A percentile compares a stretch with the other conserved stretches of the same genome.
These are phyloP conservation scores for Trypanosoma conorhini DNA, from an alignment of 208 protist genomes.

Conservation along the genomic window DNA sequence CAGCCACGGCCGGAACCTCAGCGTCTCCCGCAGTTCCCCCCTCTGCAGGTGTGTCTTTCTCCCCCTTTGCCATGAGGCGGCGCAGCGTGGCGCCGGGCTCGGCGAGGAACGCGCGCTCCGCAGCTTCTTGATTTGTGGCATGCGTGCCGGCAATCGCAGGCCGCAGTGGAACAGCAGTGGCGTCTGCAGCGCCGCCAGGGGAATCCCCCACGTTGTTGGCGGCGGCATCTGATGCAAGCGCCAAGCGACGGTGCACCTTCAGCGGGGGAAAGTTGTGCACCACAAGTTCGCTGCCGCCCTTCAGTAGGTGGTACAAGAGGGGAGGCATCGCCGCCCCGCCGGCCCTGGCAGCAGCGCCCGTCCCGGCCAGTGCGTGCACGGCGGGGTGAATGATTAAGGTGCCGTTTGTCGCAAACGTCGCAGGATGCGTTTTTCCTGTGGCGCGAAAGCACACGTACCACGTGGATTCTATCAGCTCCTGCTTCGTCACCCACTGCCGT, in stretches of 20 bases:
- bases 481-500: constrained; percentile 42
- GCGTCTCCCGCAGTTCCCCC: not conserved
- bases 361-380: constrained; percentile 14
- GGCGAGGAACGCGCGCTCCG: constrained; percentile 35
- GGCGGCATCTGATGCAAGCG: not conserved
- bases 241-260: constrained; percentile 55
- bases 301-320: constrained; percentile 63
- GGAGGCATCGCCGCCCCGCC: constrained; percentile 21
- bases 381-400: constrained; percentile 44
- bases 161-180: not conserved
- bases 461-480: constrained; percentile 57
- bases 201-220: not conserved
- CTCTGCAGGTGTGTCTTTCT: not conserved
- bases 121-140: not conserved
- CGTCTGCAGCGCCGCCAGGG: not conserved
- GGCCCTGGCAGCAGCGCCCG: not conserved
- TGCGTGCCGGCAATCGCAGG: too few species aligned
- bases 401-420: constrained; percentile 38
- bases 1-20: not conserved
- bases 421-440: constrained; percentile 55
- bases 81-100: constrained; percentile 56
- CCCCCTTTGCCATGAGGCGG: constrained; percentile 5
- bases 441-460: constrained; percentile 68
- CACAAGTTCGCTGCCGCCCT: constrained; percentile 56
- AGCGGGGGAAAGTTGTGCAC: constrained; percentile 70